Conservation (phyloP, 768 basidiomycete genomes). For the Chlorophyllum brunneum region DNA sequence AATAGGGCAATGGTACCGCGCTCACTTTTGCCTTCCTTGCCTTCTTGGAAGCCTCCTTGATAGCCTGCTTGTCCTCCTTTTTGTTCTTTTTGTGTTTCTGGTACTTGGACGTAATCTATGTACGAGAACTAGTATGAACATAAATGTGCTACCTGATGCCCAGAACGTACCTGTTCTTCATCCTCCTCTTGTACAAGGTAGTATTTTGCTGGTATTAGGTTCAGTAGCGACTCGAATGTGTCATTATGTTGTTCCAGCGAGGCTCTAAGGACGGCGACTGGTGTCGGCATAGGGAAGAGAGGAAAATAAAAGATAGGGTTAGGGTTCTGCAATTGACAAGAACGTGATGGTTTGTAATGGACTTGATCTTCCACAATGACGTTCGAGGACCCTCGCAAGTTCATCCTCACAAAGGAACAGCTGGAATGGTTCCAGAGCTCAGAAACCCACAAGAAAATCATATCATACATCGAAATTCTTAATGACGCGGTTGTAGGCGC, state of each 20-base stretch:
- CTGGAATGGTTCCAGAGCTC: slow-evolving; percentile 80
- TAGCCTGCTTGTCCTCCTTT: slow-evolving; percentile 78
- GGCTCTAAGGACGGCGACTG: slow-evolving; percentile 41
- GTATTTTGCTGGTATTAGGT: slow-evolving; percentile 85
- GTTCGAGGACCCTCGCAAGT: slow-evolving; percentile 60
- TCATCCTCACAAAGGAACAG: slow-evolving; percentile 73
- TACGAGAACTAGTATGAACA: not conserved
- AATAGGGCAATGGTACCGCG: slow-evolving; percentile 5
- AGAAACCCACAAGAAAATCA: slow-evolving; percentile 60
- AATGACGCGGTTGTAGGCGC: slow-evolving; percentile 74
- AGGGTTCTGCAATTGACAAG: slow-evolving; percentile 7
- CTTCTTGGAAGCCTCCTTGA: slow-evolving; percentile 87
- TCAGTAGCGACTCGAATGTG: slow-evolving; percentile 78
- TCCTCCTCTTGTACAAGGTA: slow-evolving; percentile 70
- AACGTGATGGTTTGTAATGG: not conserved
- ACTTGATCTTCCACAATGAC: slow-evolving; percentile 19
- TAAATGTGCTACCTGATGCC: too few species aligned
- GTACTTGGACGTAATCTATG: slow-evolving; percentile 59
- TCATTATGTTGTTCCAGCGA: slow-evolving; percentile 84
- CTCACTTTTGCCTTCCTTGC: slow-evolving; percentile 83
- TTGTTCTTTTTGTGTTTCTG: slow-evolving; percentile 87
- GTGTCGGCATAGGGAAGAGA: slow-evolving; percentile 41
- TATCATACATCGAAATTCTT: slow-evolving; percentile 67
- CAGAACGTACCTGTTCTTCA: slow-evolving; percentile 60
- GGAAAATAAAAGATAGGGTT: slow-evolving; percentile 3